Percentiles rank a stretch among this genome's conserved stretches.
phyloP scores from a whole-genome alignment of 345 rosid species.

The Viola odorata region DNA sequence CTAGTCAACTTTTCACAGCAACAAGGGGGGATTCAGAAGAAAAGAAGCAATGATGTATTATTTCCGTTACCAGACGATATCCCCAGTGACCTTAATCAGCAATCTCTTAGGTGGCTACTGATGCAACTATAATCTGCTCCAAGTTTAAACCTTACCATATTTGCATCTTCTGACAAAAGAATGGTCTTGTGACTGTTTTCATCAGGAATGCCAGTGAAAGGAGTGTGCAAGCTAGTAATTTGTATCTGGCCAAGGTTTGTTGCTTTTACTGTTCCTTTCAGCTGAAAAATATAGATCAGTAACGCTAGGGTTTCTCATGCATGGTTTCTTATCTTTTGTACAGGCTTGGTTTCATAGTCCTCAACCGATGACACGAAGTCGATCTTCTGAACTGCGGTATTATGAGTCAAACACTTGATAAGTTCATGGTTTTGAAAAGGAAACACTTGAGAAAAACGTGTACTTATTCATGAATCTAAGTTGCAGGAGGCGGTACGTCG shows the following conservation, averaged over 20 bases:
- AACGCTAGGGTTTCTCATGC: conserved; percentile 9
- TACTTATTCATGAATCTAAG: background rate
- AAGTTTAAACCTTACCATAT: background rate
- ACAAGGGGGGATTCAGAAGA: conserved; percentile 34
- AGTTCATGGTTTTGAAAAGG: too few relatives aligned
- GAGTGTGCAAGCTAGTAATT: conserved; percentile 43
- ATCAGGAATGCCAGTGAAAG: conserved; percentile 42
- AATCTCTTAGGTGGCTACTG: conserved; percentile 33
- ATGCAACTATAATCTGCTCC: conserved; percentile 3
- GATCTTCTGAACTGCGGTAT: conserved; percentile 70
- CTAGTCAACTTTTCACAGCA: conserved; percentile 36
- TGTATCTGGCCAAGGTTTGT: conserved; percentile 58
- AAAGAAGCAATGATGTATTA: conserved; percentile 38
- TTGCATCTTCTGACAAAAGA: background rate
- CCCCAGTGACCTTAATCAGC: conserved; percentile 32
- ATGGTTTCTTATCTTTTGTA: conserved; percentile 11
- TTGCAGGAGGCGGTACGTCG: conserved; percentile 63
- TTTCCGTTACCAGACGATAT: conserved; percentile 21
- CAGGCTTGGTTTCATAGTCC: conserved; percentile 78
- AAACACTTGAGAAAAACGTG: background rate
- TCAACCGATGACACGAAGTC: conserved; percentile 74
- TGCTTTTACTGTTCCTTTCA: background rate
- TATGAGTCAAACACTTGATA: background rate
- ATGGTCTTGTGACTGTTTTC: background rate
- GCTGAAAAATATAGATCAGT: conserved; percentile 1